Conservation (phyloP, 2,329 filamentous ascomycete species). For the Fusarium liriodendri region DNA sequence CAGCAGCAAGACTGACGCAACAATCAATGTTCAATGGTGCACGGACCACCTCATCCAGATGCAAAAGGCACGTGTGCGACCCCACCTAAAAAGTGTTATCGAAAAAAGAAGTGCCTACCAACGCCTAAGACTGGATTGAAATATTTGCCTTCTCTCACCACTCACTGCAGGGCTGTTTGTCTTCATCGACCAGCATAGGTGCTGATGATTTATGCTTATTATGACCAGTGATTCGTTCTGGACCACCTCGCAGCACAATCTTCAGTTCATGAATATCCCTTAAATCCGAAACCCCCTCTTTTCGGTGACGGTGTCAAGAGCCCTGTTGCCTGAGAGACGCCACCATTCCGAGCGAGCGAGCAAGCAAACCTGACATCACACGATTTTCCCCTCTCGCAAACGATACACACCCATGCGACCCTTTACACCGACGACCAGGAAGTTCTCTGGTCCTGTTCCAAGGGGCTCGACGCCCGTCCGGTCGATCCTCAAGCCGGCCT, state of each 20-base stretch:
- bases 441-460: slow-evolving; percentile 47
- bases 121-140: slow-evolving; percentile 26
- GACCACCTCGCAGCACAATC: slow-evolving; percentile 34
- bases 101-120: slow-evolving; percentile 43
- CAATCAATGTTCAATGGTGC: slow-evolving; percentile 11
- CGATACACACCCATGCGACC: slow-evolving; percentile 39
- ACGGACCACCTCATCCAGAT: slow-evolving; percentile 16
- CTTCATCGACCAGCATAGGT: slow-evolving; percentile 13
- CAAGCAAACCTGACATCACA: slow-evolving; percentile 19
- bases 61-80: slow-evolving; percentile 44
- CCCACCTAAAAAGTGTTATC: slow-evolving; percentile 39
- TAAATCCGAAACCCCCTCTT: slow-evolving; percentile 20
- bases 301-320: slow-evolving; percentile 12
- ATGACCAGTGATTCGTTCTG: slow-evolving; percentile 40
- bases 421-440: slow-evolving; percentile 50
- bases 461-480: slow-evolving; percentile 58
- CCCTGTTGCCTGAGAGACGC: slow-evolving; percentile 44
- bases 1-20: slow-evolving; percentile 9
- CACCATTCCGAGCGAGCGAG: slow-evolving; percentile 28
- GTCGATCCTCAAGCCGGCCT: slow-evolving; percentile 63
- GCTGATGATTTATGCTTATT: slow-evolving; percentile 36
- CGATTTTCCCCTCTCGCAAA: slow-evolving; percentile 4
- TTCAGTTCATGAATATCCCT: slow-evolving; percentile 41
- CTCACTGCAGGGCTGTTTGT: slow-evolving; percentile 4
- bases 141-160: slow-evolving; percentile 16